Evolutionary conservation across 805 yeast genomes (phyloP), one percentile per base, ranked within the genome.

Genomic region (Monosporozyma aerobia): DNA sequence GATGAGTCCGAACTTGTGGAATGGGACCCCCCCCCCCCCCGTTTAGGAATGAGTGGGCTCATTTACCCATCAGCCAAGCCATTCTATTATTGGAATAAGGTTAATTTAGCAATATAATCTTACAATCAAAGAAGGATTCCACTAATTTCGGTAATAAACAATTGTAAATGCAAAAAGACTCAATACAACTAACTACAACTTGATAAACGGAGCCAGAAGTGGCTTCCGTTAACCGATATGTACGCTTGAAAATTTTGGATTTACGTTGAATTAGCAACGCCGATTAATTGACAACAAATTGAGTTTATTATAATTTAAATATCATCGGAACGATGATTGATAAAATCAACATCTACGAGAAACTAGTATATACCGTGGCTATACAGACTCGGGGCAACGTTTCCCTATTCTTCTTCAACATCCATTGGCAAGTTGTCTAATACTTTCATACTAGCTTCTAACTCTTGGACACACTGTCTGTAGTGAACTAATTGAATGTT

Each of bases 401-500:
- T 9, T 13, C 13, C 10, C 5, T 33, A 30, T 5, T 47, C 40
- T 33, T 47, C 49, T 14, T 30, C 39, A 14, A 35, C 13, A 8
- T 48, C 50, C 23, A 40, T 14, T 7, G 64, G 67, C 30, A 65
- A 55, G 32, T 57, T 61, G 23, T 56, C 57, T 50, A 81, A 65
- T 30, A 72, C 73, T 56, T 73, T 74, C 47, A 78, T 71, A 57
- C 77, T 70, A 1, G 64, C 56, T 56, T 77, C 77, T 49, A 80
- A 66, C 57, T 78, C 77, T 44, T 65, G 67, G 32, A 73, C 78
- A 59, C 80, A 80, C 56, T 73, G 74, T 65, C 77, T 78, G 63
- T 77, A 77, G 60, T 78, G 85, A 55, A 82, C 83, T 61, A 81
- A 73, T 70, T 86, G 94, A 54, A 87, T 84, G 59, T 78, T 75